These are phyloP conservation scores for Melastoma malabathricum DNA, from an alignment of 345 rosid genomes.

Conservation along the genomic window DNA sequence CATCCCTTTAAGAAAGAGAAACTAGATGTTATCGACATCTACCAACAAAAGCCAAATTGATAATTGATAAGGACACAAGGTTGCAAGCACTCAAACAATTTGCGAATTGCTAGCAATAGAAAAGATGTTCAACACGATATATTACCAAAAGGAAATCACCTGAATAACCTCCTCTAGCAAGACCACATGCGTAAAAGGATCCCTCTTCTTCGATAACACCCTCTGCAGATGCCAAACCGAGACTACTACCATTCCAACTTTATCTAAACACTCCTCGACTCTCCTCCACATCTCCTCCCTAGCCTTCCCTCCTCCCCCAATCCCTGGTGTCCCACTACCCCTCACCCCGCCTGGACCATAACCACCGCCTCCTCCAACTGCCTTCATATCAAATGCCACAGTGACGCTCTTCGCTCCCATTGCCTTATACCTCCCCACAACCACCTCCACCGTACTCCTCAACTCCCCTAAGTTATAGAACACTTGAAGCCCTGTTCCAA, in stretches of 20 bases:
- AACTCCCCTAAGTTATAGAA: conserved; percentile 91
- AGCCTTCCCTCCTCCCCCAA: conserved; percentile 79
- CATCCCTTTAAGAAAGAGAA: too few relatives aligned
- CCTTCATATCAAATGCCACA: conserved; percentile 85
- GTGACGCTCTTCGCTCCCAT: conserved; percentile 70
- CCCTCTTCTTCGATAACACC: conserved; percentile 89
- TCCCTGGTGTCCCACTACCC: conserved; percentile 83
- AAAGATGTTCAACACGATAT: too few relatives aligned
- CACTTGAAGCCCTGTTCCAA: conserved; percentile 93
- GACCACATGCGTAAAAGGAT: conserved; percentile 88
- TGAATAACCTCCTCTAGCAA: conserved; percentile 88
- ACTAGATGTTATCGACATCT: too few relatives aligned
- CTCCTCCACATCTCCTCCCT: conserved; percentile 95
- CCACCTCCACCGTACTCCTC: conserved; percentile 56
- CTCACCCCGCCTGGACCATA: conserved; percentile 91
- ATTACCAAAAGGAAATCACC: conserved; percentile 21
- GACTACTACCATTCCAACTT: conserved; percentile 59
- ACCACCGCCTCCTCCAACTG: conserved; percentile 42
- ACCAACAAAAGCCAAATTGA: too few relatives aligned
- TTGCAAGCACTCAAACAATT: too few relatives aligned
- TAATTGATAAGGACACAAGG: too few relatives aligned
- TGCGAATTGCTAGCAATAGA: too few relatives aligned
- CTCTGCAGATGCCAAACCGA: conserved; percentile 99
- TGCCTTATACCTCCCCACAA: conserved; percentile 65
- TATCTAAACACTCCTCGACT: conserved; percentile 77